Evolutionary conservation across 257 asterid genomes (phyloP).

Genomic region (Nicotiana obtusifolia): DNA sequence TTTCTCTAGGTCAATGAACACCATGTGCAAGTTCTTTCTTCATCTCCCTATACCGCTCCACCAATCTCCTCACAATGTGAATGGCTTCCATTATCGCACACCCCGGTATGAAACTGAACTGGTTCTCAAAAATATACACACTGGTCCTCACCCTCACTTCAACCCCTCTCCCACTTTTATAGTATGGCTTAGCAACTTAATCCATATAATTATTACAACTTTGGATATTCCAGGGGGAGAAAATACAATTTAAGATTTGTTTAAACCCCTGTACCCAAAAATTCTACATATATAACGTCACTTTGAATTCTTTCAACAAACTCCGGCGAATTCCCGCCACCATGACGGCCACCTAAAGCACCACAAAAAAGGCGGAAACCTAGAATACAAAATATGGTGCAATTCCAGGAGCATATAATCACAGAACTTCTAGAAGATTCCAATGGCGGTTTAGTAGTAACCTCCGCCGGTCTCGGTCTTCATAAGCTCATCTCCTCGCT

Average conservation of each 20-base stretch:
- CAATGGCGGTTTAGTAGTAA: constrained; percentile 73
- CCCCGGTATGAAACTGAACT: too few relatives aligned
- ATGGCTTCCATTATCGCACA: too few relatives aligned
- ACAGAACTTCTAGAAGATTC: constrained; percentile 74
- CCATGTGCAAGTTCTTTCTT: too few relatives aligned
- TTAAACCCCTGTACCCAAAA: background rate
- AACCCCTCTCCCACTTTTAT: too few relatives aligned
- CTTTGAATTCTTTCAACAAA: constrained; percentile 4
- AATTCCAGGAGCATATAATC: constrained; percentile 79
- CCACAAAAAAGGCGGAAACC: background rate
- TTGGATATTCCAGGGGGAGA: background rate
- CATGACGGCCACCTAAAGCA: background rate
- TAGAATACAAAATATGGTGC: constrained; percentile 41
- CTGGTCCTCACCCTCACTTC: too few relatives aligned
- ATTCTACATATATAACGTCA: background rate
- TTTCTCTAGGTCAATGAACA: too few relatives aligned
- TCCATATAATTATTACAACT: too few relatives aligned
- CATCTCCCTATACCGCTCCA: too few relatives aligned
- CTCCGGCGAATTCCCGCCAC: constrained; percentile 21
- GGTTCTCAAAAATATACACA: too few relatives aligned
- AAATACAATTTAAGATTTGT: background rate
- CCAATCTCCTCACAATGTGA: too few relatives aligned
- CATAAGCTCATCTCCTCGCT: constrained; percentile 68
- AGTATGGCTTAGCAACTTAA: too few relatives aligned
- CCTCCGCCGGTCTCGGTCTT: constrained; percentile 82